Evolutionary conservation across 805 yeast genomes (phyloP).

Genomic region (Saccharomycopsis babjevae): DNA sequence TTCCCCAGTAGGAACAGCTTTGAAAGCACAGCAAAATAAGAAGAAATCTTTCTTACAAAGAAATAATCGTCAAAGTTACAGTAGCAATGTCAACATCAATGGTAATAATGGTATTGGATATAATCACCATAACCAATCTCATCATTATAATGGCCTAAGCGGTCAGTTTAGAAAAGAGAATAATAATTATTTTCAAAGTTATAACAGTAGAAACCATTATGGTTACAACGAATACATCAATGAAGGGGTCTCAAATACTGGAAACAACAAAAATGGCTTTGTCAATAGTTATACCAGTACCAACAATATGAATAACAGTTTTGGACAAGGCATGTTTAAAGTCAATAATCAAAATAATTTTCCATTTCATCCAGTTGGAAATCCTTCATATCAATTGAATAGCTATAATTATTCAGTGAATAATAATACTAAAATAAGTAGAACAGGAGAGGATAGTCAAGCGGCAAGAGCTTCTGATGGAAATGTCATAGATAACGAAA

Average conservation of each 20-base stretch:
- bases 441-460: background rate
- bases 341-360: background rate
- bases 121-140: background rate
- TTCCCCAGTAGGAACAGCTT: slow-evolving; percentile 7
- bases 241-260: background rate
- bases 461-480: background rate
- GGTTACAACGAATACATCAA: background rate
- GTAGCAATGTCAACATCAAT: background rate
- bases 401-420: background rate
- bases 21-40: background rate
- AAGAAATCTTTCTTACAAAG: background rate
- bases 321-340: background rate
- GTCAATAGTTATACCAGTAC: background rate
- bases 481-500: background rate
- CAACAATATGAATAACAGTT: background rate
- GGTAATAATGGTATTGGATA: background rate
- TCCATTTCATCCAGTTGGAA: background rate
- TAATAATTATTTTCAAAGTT: background rate
- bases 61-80: background rate
- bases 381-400: background rate
- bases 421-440: background rate
- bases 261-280: background rate
- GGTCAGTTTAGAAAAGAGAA: background rate
- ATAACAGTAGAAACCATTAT: background rate
- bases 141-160: background rate